phyloP scores from a whole-genome alignment of 2,329 filamentous ascomycete species.

The Sphaceloma murrayae region DNA sequence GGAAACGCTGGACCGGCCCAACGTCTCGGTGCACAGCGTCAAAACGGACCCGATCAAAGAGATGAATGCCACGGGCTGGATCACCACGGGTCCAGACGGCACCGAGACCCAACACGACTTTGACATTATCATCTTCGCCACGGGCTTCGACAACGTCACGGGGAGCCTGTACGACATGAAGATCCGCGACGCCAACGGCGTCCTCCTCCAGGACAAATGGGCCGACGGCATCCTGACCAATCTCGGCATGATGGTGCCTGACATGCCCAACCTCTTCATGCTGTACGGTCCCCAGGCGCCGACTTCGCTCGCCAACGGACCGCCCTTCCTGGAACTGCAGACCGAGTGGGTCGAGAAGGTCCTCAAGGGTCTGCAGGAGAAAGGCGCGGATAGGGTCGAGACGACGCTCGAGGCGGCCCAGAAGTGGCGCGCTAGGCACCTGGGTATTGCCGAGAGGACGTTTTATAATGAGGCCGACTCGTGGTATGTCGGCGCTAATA shows the following conservation, averaged over 20 bases:
- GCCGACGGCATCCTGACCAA: conserved; percentile 24
- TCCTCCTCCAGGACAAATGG: conserved; percentile 22
- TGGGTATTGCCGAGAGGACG: not conserved
- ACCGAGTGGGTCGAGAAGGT: conserved; percentile 36
- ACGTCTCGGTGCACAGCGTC: conserved; percentile 35
- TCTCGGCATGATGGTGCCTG: conserved; percentile 23
- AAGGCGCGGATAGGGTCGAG: conserved; percentile 33
- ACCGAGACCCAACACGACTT: conserved; percentile 30
- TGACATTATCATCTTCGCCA: conserved; percentile 37
- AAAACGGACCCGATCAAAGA: conserved; percentile 33
- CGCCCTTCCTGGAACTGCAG: conserved; percentile 36
- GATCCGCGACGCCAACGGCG: conserved; percentile 27
- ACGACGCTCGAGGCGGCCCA: conserved; percentile 34
- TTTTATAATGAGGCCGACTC: not conserved
- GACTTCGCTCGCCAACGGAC: conserved; percentile 38
- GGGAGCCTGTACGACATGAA: conserved; percentile 31
- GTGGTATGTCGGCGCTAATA: conserved; percentile 4
- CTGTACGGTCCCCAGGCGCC: conserved; percentile 37
- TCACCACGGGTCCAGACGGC: conserved; percentile 30
- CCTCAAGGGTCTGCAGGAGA: conserved; percentile 30
- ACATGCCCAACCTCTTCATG: conserved; percentile 27
- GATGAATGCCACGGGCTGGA: conserved; percentile 34
- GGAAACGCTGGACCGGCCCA: conserved; percentile 28
- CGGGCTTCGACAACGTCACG: conserved; percentile 35
- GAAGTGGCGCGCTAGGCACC: conserved; percentile 26